phyloP scores from a whole-genome alignment of 345 rosid genomes.

The Combretum micranthum region DNA sequence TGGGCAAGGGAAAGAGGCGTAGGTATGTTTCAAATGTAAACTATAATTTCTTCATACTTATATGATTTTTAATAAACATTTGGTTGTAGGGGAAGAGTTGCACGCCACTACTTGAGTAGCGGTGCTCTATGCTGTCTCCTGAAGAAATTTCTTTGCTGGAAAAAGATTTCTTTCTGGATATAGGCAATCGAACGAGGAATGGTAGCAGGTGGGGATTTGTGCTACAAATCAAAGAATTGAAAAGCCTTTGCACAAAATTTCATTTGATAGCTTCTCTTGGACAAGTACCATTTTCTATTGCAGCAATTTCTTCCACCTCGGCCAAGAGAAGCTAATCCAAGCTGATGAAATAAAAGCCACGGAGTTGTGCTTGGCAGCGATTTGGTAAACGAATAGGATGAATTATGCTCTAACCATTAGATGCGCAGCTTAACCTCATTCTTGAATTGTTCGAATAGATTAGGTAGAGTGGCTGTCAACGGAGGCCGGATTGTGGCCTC shows the following conservation, averaged over 20 bases:
- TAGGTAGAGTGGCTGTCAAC: no score
- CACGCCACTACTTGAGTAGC: slow-evolving; percentile 62
- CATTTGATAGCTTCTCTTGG: no score
- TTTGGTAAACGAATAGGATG: not conserved
- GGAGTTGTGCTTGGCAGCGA: not conserved
- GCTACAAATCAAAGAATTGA: not conserved
- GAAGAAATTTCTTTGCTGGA: slow-evolving; percentile 63
- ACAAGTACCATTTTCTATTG: not conserved
- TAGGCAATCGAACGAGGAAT: slow-evolving; percentile 12
- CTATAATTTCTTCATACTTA: not conserved
- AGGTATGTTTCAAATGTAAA: slow-evolving; percentile 29
- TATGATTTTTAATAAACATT: not conserved
- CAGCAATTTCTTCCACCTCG: no score
- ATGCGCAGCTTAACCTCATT: no score
- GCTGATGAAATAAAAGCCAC: no score
- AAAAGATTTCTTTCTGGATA: slow-evolving; percentile 31
- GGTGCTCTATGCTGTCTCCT: slow-evolving; percentile 47
- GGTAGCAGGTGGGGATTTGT: not conserved
- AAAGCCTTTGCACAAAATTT: slow-evolving; percentile 1
- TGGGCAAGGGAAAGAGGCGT: slow-evolving; percentile 25
- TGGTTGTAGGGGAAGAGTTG: slow-evolving; percentile 43
- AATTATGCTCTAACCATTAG: no score
- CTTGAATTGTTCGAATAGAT: no score
- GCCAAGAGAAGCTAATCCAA: no score
- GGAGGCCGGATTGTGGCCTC: no score